Conservation (phyloP, 2,329 filamentous ascomycete genomes). For the Cladosporium sp. region DNA sequence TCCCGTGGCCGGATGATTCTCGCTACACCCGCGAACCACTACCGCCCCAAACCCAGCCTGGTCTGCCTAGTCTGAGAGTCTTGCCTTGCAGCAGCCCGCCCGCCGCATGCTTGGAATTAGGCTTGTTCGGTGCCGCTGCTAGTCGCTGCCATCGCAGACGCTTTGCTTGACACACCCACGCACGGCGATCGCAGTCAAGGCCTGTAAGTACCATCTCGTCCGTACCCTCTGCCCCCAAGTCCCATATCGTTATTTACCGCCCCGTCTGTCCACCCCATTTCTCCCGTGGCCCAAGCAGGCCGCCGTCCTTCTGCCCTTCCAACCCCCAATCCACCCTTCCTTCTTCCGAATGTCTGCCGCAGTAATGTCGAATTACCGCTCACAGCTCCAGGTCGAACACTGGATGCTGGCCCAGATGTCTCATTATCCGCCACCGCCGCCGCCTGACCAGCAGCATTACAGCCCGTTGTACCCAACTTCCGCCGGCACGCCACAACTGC, state of each 20-base stretch:
- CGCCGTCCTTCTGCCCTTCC: conserved; percentile 5
- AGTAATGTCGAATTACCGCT: conserved; percentile 31
- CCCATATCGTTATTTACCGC: conserved; percentile 5
- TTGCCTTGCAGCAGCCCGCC: conserved; percentile 10
- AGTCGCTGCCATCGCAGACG: conserved; percentile 11
- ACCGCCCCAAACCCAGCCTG: conserved; percentile 13
- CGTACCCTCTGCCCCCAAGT: conserved; percentile 9
- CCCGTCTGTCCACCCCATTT: conserved; percentile 4
- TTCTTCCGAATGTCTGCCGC: conserved; percentile 27
- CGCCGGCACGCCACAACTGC: conserved; percentile 28
- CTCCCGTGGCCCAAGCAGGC: conserved; percentile 1
- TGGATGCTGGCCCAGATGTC: conserved; percentile 35
- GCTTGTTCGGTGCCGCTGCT: conserved; percentile 12
- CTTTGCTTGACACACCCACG: conserved; percentile 7
- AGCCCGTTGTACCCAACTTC: conserved; percentile 29
- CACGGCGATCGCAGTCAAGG: conserved; percentile 10
- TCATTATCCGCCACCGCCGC: conserved; percentile 33
- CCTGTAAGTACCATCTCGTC: conserved; percentile 11
- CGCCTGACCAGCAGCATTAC: conserved; percentile 34
- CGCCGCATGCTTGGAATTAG: conserved; percentile 12
- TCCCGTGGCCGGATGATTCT: conserved; percentile 11
- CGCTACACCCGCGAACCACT: conserved; percentile 12
- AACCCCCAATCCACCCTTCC: conserved; percentile 4
- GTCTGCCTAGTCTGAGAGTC: too few species aligned
- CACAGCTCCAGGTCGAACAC: conserved; percentile 31